A percentile compares a stretch with the other conserved stretches of the same genome.
These are phyloP conservation scores for Trichoderma atrobrunneum DNA, from an alignment of 2,329 filamentous ascomycete genomes.

Conservation along the genomic window DNA sequence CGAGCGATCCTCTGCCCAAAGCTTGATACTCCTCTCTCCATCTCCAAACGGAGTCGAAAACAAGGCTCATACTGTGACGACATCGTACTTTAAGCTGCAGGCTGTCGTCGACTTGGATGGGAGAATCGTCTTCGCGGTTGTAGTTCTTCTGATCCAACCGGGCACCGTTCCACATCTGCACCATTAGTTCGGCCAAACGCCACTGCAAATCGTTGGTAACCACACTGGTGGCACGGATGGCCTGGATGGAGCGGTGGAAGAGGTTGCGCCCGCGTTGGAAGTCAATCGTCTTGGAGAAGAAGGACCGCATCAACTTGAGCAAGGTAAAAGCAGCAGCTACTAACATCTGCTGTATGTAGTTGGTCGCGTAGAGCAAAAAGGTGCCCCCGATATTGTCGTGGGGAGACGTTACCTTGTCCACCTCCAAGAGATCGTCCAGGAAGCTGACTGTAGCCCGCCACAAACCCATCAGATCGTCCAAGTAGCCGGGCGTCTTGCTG, in stretches of 20 bases:
- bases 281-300: slow-evolving; percentile 71
- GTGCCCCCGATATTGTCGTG: slow-evolving; percentile 47
- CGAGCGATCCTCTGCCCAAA: slow-evolving; percentile 65
- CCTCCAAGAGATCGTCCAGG: slow-evolving; percentile 61
- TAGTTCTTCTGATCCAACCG: slow-evolving; percentile 50
- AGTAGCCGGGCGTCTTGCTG: slow-evolving; percentile 66
- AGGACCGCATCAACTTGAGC: slow-evolving; percentile 74
- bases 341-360: slow-evolving; percentile 82
- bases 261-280: slow-evolving; percentile 63
- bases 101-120: slow-evolving; percentile 62
- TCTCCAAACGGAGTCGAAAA: slow-evolving; percentile 82
- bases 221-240: slow-evolving; percentile 70
- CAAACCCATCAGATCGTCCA: slow-evolving; percentile 71
- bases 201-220: slow-evolving; percentile 76
- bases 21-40: slow-evolving; percentile 79
- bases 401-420: slow-evolving; percentile 47
- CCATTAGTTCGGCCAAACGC: slow-evolving; percentile 79
- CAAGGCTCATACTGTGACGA: slow-evolving; percentile 79
- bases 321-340: slow-evolving; percentile 77
- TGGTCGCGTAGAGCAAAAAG: slow-evolving; percentile 64
- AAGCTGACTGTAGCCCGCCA: slow-evolving; percentile 71
- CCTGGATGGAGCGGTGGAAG: slow-evolving; percentile 68
- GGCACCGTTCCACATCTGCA: slow-evolving; percentile 80
- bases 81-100: slow-evolving; percentile 80
- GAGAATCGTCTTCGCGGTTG: slow-evolving; percentile 48